Conservation (phyloP, 2,329 filamentous ascomycete species). For the Fusarium xyrophilum region DNA sequence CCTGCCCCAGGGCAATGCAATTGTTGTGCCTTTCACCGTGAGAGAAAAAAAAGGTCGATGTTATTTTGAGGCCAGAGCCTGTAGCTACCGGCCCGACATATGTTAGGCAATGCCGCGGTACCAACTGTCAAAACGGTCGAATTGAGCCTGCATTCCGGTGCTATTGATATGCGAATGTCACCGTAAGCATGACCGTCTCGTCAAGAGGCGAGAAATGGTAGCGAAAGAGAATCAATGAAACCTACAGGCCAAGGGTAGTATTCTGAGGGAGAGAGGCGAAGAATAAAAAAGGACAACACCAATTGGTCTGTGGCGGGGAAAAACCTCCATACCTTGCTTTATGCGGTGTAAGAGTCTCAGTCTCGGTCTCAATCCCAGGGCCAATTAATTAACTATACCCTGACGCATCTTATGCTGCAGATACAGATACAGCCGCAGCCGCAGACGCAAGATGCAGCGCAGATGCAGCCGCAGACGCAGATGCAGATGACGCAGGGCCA, state of each 20-base stretch:
- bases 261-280: neutral
- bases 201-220: neutral
- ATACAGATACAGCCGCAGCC: neutral
- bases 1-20: neutral
- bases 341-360: neutral
- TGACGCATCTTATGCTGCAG: neutral
- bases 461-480: neutral
- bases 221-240: neutral
- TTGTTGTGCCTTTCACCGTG: neutral
- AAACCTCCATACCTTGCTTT: neutral
- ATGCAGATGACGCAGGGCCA: slow-evolving; percentile 1
- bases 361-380: neutral
- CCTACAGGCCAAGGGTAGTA: neutral
- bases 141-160: slow-evolving; percentile 3
- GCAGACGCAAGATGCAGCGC: neutral
- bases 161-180: slow-evolving; percentile 8
- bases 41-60: neutral
- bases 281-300: neutral
- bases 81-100: slow-evolving; percentile 7
- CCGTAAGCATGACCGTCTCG: neutral
- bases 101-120: slow-evolving; percentile 13
- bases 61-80: neutral
- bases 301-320: neutral
- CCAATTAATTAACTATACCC: neutral
- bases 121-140: slow-evolving; percentile 14